Percentiles rank a stretch among this genome's conserved stretches.
These are phyloP conservation scores for Podaxis rugospora DNA, from an alignment of 768 basidiomycete species.

Conservation along the genomic window DNA sequence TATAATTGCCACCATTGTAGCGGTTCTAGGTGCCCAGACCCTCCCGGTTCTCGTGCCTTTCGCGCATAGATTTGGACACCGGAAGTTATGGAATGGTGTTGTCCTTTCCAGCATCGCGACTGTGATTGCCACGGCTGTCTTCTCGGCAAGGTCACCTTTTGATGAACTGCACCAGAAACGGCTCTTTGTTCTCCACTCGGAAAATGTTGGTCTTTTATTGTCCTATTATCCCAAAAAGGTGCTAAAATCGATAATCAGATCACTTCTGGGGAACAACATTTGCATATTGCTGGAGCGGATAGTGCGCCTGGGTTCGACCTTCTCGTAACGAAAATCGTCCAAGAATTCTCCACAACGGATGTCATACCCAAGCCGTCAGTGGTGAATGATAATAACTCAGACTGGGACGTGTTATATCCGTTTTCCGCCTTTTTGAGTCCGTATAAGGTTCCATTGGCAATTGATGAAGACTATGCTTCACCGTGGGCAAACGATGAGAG, in stretches of 20 bases:
- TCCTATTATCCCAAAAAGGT: background rate
- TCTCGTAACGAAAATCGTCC: conserved; percentile 59
- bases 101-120: conserved; percentile 43
- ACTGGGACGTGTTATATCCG: conserved; percentile 87
- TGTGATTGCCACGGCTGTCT: conserved; percentile 52
- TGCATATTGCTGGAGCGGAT: conserved; percentile 83
- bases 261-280: conserved; percentile 62
- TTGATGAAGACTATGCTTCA: conserved; percentile 44
- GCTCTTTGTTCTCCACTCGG: conserved; percentile 76
- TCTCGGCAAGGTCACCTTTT: conserved; percentile 60
- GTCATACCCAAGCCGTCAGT: conserved; percentile 38
- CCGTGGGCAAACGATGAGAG: conserved; percentile 35
- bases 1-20: conserved; percentile 78
- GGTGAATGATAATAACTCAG: conserved; percentile 75
- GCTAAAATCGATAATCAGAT: conserved; percentile 38
- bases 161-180: conserved; percentile 86
- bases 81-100: conserved; percentile 32
- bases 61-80: conserved; percentile 60
- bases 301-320: conserved; percentile 69
- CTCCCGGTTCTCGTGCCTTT: conserved; percentile 67
- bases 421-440: conserved; percentile 82
- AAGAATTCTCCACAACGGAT: conserved; percentile 48
- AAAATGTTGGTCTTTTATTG: conserved; percentile 60
- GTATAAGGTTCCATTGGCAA: conserved; percentile 69
- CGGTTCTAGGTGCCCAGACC: conserved; percentile 49